Percentiles rank a stretch among this genome's conserved stretches.
Evolutionary conservation across 495 filamentous ascomycete genomes (phyloP).

Genomic region (Podospora fimiseda): DNA sequence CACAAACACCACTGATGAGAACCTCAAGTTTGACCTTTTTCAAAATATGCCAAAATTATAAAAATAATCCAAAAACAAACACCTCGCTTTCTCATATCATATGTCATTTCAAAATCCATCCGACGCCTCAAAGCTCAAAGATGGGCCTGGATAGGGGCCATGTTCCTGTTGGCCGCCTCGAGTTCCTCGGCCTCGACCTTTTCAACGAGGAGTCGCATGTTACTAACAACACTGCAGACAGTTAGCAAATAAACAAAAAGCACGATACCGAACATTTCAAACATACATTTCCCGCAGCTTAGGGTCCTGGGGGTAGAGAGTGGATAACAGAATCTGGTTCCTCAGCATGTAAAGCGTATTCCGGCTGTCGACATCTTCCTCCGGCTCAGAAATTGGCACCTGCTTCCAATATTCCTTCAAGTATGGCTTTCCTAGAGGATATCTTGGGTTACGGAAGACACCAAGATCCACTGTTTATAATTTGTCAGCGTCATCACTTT

Average conservation of each 20-base stretch:
- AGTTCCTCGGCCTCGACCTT: conserved; percentile 8
- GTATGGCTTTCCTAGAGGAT: conserved; percentile 18
- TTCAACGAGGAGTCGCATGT: conserved; percentile 12
- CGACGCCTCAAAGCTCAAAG: too few species aligned
- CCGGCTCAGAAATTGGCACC: conserved; percentile 21
- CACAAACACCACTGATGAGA: too few species aligned
- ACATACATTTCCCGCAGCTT: conserved; percentile 16
- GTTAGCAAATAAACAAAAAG: background rate
- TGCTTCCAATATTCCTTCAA: conserved; percentile 20
- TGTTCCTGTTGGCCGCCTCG: background rate
- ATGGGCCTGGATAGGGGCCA: background rate
- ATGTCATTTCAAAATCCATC: too few species aligned
- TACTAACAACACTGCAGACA: conserved; percentile 10
- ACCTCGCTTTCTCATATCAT: too few species aligned
- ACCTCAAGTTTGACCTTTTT: too few species aligned
- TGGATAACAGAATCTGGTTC: conserved; percentile 14
- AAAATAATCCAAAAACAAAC: too few species aligned
- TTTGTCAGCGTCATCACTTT: too few species aligned
- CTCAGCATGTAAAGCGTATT: conserved; percentile 25
- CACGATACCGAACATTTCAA: too few species aligned
- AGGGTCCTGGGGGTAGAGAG: conserved; percentile 12
- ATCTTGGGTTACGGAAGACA: conserved; percentile 26
- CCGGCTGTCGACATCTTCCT: conserved; percentile 26
- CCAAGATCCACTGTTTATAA: conserved; percentile 37
- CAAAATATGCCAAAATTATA: too few species aligned